Base-by-base conservation (phyloP, 1,284 basidiomycete species). In the Omphalotus olearius region DNA sequence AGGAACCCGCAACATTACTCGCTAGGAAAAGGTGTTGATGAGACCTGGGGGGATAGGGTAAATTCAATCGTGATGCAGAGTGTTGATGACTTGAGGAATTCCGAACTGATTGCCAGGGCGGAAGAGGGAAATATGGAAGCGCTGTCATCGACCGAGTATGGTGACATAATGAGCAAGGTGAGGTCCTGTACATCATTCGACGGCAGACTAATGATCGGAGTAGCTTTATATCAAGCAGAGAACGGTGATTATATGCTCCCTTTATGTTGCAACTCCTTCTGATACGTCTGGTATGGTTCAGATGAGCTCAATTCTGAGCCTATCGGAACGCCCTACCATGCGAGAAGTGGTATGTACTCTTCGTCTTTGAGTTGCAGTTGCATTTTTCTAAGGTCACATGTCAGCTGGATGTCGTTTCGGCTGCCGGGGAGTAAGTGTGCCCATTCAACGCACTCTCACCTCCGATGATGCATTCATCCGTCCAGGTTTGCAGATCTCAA, bases 121-220 rank as follows among this genome's bases (percentile, higher is more conserved):
- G 63, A 68, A 10, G 64, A 68, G 6, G 71, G 65, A 3, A 65
- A 68, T 28, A 56, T 56, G 13, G 73, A 71, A 20, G 65, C 60
- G 16, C 64, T 91, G 33, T 63, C 60, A 16, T 79, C 81, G 1
- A 91, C 89, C 1, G 81, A 88, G 50, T 90, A 79, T 56, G 88
- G 88, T 0, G 87, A 91, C 59, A 82, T 90, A 54, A 91, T 91
- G 88, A 89, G 85, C 78, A 89, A 85, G 74, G 88, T 85, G 49
- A 39, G 57, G 37, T 43, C 40, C 37, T 42, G n/a, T 50, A 35
- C 53, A 23, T 13, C 41, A 17, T 23, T 47, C 41, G 35, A 45
- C 35, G 51, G 4, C 9, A 44, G 14, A n/a, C 33, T 41, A 10
- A 47, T 51, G 42, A n/a, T 54, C 46, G 35, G 3, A 9, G 20